Percentiles rank a stretch among this genome's conserved stretches.
Conservation (phyloP, 176 grass and related monocot genomes). For the Panicum miliaceum region DNA sequence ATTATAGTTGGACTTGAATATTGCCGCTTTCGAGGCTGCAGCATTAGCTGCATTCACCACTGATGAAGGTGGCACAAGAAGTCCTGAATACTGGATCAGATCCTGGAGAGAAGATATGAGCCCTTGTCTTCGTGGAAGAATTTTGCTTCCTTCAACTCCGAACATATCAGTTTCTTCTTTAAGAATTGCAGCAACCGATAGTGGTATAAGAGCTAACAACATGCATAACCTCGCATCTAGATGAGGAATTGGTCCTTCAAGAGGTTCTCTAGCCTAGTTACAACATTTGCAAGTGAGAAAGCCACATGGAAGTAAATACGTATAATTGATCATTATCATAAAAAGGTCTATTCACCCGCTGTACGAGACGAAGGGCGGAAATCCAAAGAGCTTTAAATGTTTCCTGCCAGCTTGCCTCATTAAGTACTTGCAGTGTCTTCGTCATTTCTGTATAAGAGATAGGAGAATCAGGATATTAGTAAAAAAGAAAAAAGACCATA, state of each 20-base stretch:
- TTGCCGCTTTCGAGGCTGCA: slow-evolving; percentile 86
- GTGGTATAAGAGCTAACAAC: slow-evolving; percentile 82
- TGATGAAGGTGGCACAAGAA: slow-evolving; percentile 83
- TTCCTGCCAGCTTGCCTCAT: slow-evolving; percentile 95
- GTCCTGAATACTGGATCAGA: slow-evolving; percentile 80
- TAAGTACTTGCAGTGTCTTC: slow-evolving; percentile 84
- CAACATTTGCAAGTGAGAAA: slow-evolving; percentile 41
- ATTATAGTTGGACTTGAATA: slow-evolving; percentile 68
- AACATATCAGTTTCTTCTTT: slow-evolving; percentile 67
- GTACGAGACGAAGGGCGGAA: slow-evolving; percentile 88
- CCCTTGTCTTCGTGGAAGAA: slow-evolving; percentile 68
- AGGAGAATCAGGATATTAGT: slow-evolving; percentile 25
- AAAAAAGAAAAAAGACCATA: slow-evolving; percentile 15
- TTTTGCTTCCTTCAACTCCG: slow-evolving; percentile 54
- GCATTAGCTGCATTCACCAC: slow-evolving; percentile 77
- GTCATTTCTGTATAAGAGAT: slow-evolving; percentile 65
- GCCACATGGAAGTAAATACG: slow-evolving; percentile 19
- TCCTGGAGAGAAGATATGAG: slow-evolving; percentile 87
- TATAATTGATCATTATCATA: slow-evolving; percentile 22
- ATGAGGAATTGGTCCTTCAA: slow-evolving; percentile 87
- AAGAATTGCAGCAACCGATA: slow-evolving; percentile 69
- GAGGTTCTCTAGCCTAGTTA: slow-evolving; percentile 78
- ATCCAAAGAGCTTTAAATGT: slow-evolving; percentile 98
- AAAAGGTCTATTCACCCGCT: slow-evolving; percentile 66
- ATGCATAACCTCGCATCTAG: slow-evolving; percentile 88